Conservation (phyloP, 306 rosid genomes). For the Prunus fruticosa region DNA sequence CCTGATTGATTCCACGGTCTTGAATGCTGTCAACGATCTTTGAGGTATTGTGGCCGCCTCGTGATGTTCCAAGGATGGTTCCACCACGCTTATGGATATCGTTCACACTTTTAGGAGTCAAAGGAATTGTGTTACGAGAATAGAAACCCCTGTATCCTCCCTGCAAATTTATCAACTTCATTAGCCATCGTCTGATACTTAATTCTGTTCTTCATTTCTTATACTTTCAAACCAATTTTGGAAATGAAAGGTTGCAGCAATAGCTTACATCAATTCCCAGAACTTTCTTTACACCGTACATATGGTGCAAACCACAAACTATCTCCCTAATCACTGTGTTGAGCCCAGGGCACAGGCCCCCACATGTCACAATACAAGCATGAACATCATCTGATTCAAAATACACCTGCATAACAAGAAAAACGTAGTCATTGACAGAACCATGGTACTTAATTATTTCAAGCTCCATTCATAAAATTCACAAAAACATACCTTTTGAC, state of each 20-base stretch:
- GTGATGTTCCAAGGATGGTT: constrained; percentile 79
- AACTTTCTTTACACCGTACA: constrained; percentile 88
- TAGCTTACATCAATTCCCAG: constrained; percentile 68
- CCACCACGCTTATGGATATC: constrained; percentile 97
- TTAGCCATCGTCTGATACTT: not conserved
- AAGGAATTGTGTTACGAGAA: constrained; percentile 58
- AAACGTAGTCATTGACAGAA: constrained; percentile 5
- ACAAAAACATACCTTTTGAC: constrained; percentile 59
- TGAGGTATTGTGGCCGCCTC: constrained; percentile 88
- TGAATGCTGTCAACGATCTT: constrained; percentile 95
- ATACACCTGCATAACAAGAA: constrained; percentile 54
- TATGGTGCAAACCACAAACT: constrained; percentile 78
- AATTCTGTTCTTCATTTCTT: not conserved
- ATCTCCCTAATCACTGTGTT: constrained; percentile 95
- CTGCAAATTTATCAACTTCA: constrained; percentile 37
- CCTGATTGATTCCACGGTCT: constrained; percentile 94
- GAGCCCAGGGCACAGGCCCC: constrained; percentile 98
- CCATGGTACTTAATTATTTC: not conserved
- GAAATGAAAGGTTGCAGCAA: not conserved
- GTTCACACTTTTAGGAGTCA: constrained; percentile 79
- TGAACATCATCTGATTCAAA: constrained; percentile 82
- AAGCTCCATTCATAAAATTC: constrained; percentile 1
- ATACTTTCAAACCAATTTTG: not conserved
- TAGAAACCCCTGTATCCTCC: constrained; percentile 96
- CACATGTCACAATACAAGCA: constrained; percentile 93